Evolutionary conservation across 164 flowering plant genomes (phyloP), one percentile per base, ranked within the genome.

Genomic region (Nymphaea colorata): DNA sequence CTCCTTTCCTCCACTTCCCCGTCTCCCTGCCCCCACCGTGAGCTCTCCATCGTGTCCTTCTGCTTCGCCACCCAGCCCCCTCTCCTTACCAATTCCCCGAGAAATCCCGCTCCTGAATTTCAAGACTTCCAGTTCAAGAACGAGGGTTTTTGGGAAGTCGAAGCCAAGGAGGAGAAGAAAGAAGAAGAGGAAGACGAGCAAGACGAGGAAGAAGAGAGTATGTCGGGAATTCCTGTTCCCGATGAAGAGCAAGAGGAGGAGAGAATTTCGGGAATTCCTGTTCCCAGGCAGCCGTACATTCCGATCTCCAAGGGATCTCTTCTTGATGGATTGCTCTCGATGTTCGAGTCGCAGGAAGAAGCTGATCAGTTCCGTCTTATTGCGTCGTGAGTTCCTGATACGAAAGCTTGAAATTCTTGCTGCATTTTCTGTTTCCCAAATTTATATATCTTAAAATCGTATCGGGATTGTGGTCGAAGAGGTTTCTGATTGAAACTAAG

Each of bases 221-320:
- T 25, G 36, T 25, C 36, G 36, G 36, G 36, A 25, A 25, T 25
- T 25, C 36, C 36, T 25, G 36, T 25, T 25, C 59, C 59, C 55
- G 59, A 66, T n/a, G 66, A 15, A 16, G 65, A 8, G 0, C n/a
- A 65, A 4, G 70, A 70, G 17, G 72, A 68, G 65, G 70, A 61
- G 51, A 64, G 70, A 4, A 74, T 76, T 55, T 71, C 75, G 42
- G 87, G 84, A 68, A 82, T 93, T 74, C 79, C 73, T 59, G 96
- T 93, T 25, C 86, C 93, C 5, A 82, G 94, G 60, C 89, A 81
- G 77, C 83, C 72, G 65, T 76, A 84, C 75, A 87, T 93, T 18
- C 70, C 86, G 0, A 82, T 85, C 69, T 77, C 98, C 4, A 93
- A 93, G 74, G 66, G 84, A 0, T 73, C 78, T 63, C 87, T 90